Base-by-base conservation (phyloP, 1,139 yeast species). In the Hanseniaspora sp. region DNA sequence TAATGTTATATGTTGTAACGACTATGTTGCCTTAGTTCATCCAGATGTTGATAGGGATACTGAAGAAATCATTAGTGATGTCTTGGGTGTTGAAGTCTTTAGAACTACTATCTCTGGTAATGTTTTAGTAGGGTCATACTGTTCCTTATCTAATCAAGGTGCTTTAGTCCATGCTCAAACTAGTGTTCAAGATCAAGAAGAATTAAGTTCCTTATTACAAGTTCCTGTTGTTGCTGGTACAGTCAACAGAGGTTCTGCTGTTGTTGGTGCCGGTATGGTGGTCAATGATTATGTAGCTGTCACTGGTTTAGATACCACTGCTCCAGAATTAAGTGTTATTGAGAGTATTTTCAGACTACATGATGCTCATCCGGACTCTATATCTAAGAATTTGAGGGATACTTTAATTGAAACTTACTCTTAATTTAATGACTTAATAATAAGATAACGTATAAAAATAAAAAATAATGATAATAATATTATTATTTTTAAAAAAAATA, bases 1-100 rank as follows among this genome's bases (percentile, higher is more conserved):
- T 62, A 94, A 94, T 64, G 98, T 94, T 59, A 88, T 94, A 66
- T 92, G 98, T 71, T 92, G 98, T 74, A 94, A 94, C 72, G 99
- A 94, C 71, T 94, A 94, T 69, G 98, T 94, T 63, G 99, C 99
- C 4, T 77, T 94, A 60, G 98, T 94, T 53, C 99, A 94, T 71
- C 99, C 99, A 54, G 99, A 94, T 73, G 87, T 94, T 61, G 98
- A 94, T 75, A 83, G 98, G 68, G 99, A 94, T 72, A 94, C 98
- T 54, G 99, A 94, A 74, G 99, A 94, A 73, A 76, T 94, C 64
- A 94, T 94, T 67, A 95, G 98, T 48, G 99, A 94, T 71, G 96
- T 90, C n/a, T 77, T 94, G 59, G 98, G 98, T 57, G 99, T 94
- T 54, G 99, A 94, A 72, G 99, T 94, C 45, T 94, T 94, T 79